Evolutionary conservation across 768 basidiomycete species (phyloP), one percentile per base, ranked within the genome.

Genomic region (Rhodotorula paludigena): DNA sequence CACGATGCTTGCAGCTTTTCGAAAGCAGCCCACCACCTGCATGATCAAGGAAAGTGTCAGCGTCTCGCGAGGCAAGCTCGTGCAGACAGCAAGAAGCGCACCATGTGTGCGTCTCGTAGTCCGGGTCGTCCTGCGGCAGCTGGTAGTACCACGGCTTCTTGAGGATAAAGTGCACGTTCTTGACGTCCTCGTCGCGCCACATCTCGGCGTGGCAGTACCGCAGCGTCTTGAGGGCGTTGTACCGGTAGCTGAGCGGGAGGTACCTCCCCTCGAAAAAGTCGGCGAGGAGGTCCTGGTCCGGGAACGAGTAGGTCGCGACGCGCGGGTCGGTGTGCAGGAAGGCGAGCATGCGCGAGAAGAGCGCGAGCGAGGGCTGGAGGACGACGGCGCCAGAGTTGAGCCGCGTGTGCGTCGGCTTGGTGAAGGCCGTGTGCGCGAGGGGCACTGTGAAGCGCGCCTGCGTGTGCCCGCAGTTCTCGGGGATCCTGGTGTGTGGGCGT

Each of bases 351-450:
- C 77, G 77, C 23, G 82, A 76, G 63, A 85, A 81, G 9, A 87
- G 80, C 33, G 80, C 76, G 18, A 73, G 56, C 5, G 89, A 92
- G 2, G 96, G 94, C 30, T 82, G 84, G 52, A 97, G 82, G 52
- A 97, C 85, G 63, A 99, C 88, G 15, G 87, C 83, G 16, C 94
- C 94, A 1, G 89, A 89, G 80, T 99, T 99, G 66, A 98, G 85
- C 44, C 87, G 87, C n/a, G 82, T 77, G 74, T 92, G 84, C 3
- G 92, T 87, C 12, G 89, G 84, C 21, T 89, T 90, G 41, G 84
- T 83, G 49, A 74, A 63, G 0, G 75, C 55, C 7, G 79, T 76
- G 61, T 82, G 81, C 57, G 69, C 64, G 18, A 80, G 80, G 10
- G 83, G 85, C 30, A 83, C 79, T 44, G 80, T 81, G 39, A 53